Conservation (phyloP, 2,329 filamentous ascomycete genomes). For the Graphilbum ipis-grandicollis region DNA sequence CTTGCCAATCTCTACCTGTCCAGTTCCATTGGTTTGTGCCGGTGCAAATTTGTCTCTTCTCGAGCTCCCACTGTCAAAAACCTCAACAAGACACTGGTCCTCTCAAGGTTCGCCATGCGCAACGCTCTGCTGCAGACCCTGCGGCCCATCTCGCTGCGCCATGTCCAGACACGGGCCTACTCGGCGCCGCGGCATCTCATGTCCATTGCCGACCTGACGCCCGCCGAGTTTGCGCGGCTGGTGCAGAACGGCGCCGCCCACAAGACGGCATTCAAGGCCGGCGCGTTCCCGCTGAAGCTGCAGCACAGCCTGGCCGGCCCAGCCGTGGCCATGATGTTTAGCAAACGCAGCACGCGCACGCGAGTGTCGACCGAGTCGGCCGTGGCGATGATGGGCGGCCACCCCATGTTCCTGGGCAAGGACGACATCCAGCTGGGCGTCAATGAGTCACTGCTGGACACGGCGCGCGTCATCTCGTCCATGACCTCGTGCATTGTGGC, state of each 20-base stretch:
- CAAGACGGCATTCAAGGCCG: conserved; percentile 58
- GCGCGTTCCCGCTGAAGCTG: conserved; percentile 35
- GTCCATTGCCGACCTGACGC: conserved; percentile 73
- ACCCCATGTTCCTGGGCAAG: conserved; percentile 92
- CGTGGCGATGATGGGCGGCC: conserved; percentile 71
- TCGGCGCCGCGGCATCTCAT: conserved; percentile 65
- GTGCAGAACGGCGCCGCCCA: conserved; percentile 65
- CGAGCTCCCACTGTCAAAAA: too few relatives aligned
- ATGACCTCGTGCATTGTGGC: conserved; percentile 77
- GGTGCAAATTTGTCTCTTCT: too few relatives aligned
- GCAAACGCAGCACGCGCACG: conserved; percentile 85
- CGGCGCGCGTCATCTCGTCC: conserved; percentile 79
- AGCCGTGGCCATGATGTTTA: conserved; percentile 92
- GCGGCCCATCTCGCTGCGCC: conserved; percentile 11
- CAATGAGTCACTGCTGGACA: conserved; percentile 92
- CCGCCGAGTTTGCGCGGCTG: conserved; percentile 62
- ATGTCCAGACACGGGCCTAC: conserved; percentile 25
- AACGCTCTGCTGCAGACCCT: conserved; percentile 11
- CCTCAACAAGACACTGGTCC: too few relatives aligned
- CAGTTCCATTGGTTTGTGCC: too few relatives aligned
- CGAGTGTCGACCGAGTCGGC: conserved; percentile 87
- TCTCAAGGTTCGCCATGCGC: too few relatives aligned
- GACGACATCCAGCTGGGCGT: conserved; percentile 94
- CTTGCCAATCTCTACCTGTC: too few relatives aligned
- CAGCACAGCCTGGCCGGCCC: conserved; percentile 49